Conservation (phyloP, 371 early-diverging fungal species). For the Zopfochytrium polystomum region DNA sequence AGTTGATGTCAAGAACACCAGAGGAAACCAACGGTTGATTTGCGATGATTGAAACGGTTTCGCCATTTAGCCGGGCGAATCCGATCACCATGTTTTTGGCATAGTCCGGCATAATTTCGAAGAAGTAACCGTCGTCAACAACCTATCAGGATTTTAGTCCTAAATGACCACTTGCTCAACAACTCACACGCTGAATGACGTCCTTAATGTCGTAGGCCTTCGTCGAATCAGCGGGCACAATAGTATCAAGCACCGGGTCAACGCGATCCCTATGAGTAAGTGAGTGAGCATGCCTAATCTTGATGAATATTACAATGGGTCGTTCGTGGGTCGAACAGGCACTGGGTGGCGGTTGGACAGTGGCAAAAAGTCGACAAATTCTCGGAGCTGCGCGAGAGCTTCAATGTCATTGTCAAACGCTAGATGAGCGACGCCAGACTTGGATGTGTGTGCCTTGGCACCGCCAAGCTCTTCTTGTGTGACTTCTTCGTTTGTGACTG, state of each 20-base stretch:
- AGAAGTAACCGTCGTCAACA: conserved; percentile 83
- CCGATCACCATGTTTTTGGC: conserved; percentile 93
- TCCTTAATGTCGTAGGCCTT: conserved; percentile 96
- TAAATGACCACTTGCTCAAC: neutral
- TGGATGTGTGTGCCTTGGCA: conserved; percentile 85
- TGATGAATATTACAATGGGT: conserved; percentile 46
- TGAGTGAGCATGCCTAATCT: neutral
- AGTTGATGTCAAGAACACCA: conserved; percentile 93
- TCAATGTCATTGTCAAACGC: conserved; percentile 93
- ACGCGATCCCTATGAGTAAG: conserved; percentile 48
- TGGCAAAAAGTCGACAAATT: conserved; percentile 87
- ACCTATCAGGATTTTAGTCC: conserved; percentile 34
- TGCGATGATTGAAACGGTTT: conserved; percentile 88
- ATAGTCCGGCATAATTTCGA: conserved; percentile 88
- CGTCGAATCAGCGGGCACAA: conserved; percentile 85
- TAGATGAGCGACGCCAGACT: conserved; percentile 84
- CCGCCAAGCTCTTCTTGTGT: conserved; percentile 96
- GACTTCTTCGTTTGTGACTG: conserved; percentile 91
- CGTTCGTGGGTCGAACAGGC: conserved; percentile 69
- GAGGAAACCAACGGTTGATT: conserved; percentile 95
- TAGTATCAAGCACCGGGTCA: conserved; percentile 79
- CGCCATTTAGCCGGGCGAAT: conserved; percentile 84
- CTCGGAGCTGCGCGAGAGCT: conserved; percentile 77
- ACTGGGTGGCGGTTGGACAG: conserved; percentile 73
- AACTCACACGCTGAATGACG: conserved; percentile 67